Conservation (phyloP, 371 early-diverging fungal genomes). For the Mortierella sp. region DNA sequence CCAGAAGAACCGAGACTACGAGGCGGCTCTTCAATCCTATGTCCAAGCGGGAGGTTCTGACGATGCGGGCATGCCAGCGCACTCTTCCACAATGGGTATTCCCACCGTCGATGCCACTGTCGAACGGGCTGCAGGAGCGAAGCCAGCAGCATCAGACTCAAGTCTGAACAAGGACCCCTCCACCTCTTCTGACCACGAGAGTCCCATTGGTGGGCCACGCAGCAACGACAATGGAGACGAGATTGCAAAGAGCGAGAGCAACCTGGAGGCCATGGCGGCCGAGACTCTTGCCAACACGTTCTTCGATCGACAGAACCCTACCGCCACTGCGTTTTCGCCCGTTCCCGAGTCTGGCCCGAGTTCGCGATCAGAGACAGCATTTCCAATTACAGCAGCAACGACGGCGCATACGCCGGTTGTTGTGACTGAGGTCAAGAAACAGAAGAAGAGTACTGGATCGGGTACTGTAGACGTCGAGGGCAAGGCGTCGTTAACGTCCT, state of each 20-base stretch:
- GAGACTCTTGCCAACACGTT: background rate
- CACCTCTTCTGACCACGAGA: background rate
- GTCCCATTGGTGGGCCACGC: background rate
- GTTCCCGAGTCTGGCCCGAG: background rate
- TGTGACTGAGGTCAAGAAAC: background rate
- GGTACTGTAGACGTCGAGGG: background rate
- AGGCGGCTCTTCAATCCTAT: background rate
- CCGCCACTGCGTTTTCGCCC: background rate
- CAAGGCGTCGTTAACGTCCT: background rate
- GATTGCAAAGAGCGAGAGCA: background rate
- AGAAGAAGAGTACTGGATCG: background rate
- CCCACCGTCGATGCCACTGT: background rate
- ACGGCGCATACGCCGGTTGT: background rate
- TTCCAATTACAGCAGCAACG: background rate
- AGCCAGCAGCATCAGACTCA: background rate
- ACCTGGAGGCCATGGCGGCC: background rate
- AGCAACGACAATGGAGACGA: background rate
- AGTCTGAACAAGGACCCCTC: background rate
- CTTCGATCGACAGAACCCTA: background rate
- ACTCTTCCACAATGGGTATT: background rate
- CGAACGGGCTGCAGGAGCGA: background rate
- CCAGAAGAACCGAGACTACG: background rate
- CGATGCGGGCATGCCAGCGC: background rate
- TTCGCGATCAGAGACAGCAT: background rate
- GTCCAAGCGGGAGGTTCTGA: constrained; percentile 3